Evolutionary conservation across 208 protist species (phyloP).

Genomic region (Crithidia acanthocephali): DNA sequence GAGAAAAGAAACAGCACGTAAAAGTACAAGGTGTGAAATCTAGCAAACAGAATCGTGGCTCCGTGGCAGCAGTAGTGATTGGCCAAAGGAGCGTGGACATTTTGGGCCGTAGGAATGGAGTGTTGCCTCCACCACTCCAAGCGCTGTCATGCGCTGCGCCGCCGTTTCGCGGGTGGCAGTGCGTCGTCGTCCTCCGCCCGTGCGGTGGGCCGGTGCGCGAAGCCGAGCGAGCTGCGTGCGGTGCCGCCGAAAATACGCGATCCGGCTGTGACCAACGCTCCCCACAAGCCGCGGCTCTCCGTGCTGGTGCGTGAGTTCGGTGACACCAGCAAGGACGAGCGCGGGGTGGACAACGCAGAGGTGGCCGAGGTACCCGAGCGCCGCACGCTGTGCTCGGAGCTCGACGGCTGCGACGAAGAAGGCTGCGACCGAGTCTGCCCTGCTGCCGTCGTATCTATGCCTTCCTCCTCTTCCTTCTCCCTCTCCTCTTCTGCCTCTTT

Average conservation of each 20-base stretch:
- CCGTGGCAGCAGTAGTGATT: too few species aligned
- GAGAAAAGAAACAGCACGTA: too few species aligned
- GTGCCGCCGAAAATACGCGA: slow-evolving; percentile 40
- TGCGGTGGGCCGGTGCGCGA: neutral
- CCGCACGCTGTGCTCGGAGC: neutral
- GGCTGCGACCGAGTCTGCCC: neutral
- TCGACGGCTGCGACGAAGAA: neutral
- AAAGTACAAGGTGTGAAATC: too few species aligned
- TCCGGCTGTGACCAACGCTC: slow-evolving; percentile 43
- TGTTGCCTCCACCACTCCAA: neutral
- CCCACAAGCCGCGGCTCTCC: slow-evolving; percentile 43
- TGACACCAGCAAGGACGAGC: slow-evolving; percentile 7
- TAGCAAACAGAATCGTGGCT: too few species aligned
- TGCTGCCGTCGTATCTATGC: too few species aligned
- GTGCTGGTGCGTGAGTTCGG: slow-evolving; percentile 19
- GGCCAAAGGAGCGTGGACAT: too few species aligned
- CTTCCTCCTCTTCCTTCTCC: neutral
- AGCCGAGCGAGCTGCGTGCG: slow-evolving; percentile 21
- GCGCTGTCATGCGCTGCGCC: slow-evolving; percentile 36
- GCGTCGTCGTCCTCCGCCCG: neutral
- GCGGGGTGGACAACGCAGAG: neutral
- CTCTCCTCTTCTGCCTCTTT: neutral
- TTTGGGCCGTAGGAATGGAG: too few species aligned
- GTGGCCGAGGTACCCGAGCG: slow-evolving; percentile 1
- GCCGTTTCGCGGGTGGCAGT: slow-evolving; percentile 28